A percentile compares a stretch with the other conserved stretches of the same genome.
phyloP scores from a whole-genome alignment of 441 rosid species.

The Brassica hybrid region DNA sequence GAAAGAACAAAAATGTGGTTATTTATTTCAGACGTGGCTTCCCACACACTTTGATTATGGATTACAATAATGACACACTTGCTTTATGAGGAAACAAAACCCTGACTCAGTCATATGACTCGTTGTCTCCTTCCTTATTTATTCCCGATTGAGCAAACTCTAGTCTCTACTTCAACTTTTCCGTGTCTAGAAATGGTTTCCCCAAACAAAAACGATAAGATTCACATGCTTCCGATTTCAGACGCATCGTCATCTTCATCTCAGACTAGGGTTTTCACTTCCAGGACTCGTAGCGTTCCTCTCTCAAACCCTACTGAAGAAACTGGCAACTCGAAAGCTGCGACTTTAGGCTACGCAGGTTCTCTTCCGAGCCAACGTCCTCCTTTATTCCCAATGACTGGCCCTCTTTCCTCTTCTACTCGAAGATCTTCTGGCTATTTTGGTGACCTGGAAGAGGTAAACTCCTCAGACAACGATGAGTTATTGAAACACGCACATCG shows the following conservation, averaged over 20 bases:
- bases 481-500: constrained; percentile 66
- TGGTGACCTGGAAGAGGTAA: constrained; percentile 48
- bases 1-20: neutral
- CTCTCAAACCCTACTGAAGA: constrained; percentile 67
- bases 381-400: constrained; percentile 62
- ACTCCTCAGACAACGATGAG: constrained; percentile 46
- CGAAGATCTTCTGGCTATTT: constrained; percentile 47
- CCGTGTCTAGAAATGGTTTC: constrained; percentile 29
- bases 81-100: neutral
- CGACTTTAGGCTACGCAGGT: constrained; percentile 70
- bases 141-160: neutral
- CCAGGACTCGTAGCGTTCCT: constrained; percentile 65
- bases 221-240: constrained; percentile 1
- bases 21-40: neutral
- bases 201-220: constrained; percentile 49
- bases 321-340: constrained; percentile 34
- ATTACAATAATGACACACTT: neutral
- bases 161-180: neutral
- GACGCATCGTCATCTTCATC: constrained; percentile 6
- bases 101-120: neutral
- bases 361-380: constrained; percentile 67
- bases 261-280: constrained; percentile 39
- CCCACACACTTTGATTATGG: neutral
- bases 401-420: constrained; percentile 56
- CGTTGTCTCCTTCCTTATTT: constrained; percentile 18